A percentile compares a stretch with the other conserved stretches of the same genome.
Conservation (phyloP, 192 early-diverging fungal genomes). For the Nowakowskiella sp. region DNA sequence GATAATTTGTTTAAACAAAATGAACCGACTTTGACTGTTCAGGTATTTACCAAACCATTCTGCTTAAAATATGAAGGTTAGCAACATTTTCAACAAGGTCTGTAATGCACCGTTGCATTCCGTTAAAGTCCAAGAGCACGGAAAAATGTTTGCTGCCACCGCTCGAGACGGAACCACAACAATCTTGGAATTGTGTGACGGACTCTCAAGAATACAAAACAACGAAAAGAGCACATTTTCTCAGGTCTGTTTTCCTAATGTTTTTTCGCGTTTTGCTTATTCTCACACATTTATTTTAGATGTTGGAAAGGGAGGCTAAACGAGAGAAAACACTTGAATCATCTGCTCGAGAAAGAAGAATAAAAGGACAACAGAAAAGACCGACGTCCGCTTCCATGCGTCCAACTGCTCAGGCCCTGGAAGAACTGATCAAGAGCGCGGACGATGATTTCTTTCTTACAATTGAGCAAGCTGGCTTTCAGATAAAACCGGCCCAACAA, state of each 20-base stretch:
- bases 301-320: conserved; percentile 56
- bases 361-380: conserved; percentile 50
- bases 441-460: conserved; percentile 47
- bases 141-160: conserved; percentile 40
- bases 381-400: conserved; percentile 31
- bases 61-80: neutral
- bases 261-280: neutral
- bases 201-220: conserved; percentile 36
- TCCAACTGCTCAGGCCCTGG: conserved; percentile 23
- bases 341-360: conserved; percentile 44
- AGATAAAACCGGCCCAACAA: too few relatives aligned
- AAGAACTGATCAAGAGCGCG: conserved; percentile 37
- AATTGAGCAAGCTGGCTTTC: conserved; percentile 26
- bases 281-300: conserved; percentile 24
- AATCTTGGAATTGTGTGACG: conserved; percentile 45
- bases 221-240: conserved; percentile 51
- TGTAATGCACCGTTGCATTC: conserved; percentile 46
- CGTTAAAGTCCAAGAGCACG: conserved; percentile 55
- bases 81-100: conserved; percentile 21
- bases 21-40: conserved; percentile 49
- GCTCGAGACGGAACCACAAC: conserved; percentile 49
- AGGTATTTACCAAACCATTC: too few relatives aligned
- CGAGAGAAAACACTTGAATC: conserved; percentile 54
- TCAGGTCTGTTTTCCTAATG: conserved; percentile 23
- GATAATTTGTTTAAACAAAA: conserved; percentile 53